phyloP scores from a whole-genome alignment of 371 early-diverging fungal species.

The Mortierella sp. region DNA sequence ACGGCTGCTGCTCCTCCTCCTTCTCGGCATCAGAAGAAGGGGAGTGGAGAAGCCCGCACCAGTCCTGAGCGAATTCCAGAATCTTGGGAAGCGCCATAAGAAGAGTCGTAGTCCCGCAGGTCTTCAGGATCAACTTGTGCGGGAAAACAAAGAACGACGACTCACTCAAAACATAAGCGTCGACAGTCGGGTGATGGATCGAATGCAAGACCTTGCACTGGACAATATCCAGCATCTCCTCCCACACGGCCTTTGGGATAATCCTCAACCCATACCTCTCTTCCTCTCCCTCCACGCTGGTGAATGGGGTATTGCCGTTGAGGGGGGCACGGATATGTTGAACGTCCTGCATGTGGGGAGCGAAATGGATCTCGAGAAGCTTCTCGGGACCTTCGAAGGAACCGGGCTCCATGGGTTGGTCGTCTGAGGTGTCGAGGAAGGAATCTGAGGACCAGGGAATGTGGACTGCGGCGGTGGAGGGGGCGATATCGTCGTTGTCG shows the following conservation, averaged over 20 bases:
- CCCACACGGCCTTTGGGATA: conserved; percentile 6
- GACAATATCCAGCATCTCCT: conserved; percentile 8
- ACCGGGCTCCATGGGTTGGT: not conserved
- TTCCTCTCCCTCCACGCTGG: not conserved
- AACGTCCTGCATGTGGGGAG: not conserved
- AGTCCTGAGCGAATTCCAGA: not conserved
- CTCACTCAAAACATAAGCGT: not conserved
- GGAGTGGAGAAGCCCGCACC: not conserved
- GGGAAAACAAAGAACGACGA: conserved; percentile 10
- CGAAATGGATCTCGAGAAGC: conserved; percentile 10
- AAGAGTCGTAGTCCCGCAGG: not conserved
- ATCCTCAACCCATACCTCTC: not conserved
- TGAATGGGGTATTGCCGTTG: not conserved
- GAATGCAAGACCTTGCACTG: conserved; percentile 9
- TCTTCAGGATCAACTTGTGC: conserved; percentile 11
- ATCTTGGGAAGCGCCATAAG: conserved; percentile 10
- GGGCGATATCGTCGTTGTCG: not conserved
- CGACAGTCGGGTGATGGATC: conserved; percentile 4
- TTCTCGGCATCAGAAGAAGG: not conserved
- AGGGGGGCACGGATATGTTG: conserved; percentile 3
- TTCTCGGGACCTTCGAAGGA: conserved; percentile 3
- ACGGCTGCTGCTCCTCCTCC: not conserved
- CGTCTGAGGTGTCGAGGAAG: not conserved
- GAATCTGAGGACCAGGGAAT: not conserved
- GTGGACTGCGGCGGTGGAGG: not conserved